These are phyloP conservation scores for Nymphaea thermarum DNA, from an alignment of 164 flowering plant species.

Conservation along the genomic window DNA sequence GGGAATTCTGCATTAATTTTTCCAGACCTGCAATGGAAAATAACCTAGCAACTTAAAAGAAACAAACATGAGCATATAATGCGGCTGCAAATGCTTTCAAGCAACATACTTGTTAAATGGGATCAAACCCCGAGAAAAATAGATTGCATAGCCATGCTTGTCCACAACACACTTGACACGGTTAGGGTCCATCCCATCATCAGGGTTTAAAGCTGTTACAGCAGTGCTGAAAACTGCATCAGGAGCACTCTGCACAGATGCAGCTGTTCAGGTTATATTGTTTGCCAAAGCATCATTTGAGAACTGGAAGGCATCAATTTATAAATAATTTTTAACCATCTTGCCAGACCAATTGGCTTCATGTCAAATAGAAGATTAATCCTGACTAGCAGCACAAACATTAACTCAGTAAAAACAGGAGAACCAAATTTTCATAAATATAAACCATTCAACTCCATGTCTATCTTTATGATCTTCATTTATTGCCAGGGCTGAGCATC, in stretches of 20 bases:
- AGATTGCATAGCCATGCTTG: slow-evolving; percentile 84
- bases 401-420: too few species aligned
- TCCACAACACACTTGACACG: slow-evolving; percentile 90
- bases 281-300: too few species aligned
- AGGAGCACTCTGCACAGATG: slow-evolving; percentile 53
- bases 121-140: slow-evolving; percentile 87
- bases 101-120: slow-evolving; percentile 78
- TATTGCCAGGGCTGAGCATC: too few species aligned
- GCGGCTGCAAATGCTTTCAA: background rate
- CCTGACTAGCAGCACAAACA: too few species aligned
- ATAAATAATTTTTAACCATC: too few species aligned
- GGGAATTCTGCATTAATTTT: slow-evolving; percentile 70
- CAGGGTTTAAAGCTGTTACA: slow-evolving; percentile 81
- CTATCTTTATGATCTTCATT: too few species aligned
- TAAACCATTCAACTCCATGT: too few species aligned
- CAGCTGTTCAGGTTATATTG: background rate
- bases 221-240: slow-evolving; percentile 99
- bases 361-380: too few species aligned
- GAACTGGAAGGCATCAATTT: too few species aligned
- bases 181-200: slow-evolving; percentile 83
- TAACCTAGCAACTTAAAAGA: background rate
- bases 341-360: too few species aligned
- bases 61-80: background rate
- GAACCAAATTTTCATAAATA: too few species aligned
- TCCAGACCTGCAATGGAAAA: slow-evolving; percentile 45